Evolutionary conservation across 495 filamentous ascomycete species (phyloP).

Genomic region (Talaromyces adpressus): DNA sequence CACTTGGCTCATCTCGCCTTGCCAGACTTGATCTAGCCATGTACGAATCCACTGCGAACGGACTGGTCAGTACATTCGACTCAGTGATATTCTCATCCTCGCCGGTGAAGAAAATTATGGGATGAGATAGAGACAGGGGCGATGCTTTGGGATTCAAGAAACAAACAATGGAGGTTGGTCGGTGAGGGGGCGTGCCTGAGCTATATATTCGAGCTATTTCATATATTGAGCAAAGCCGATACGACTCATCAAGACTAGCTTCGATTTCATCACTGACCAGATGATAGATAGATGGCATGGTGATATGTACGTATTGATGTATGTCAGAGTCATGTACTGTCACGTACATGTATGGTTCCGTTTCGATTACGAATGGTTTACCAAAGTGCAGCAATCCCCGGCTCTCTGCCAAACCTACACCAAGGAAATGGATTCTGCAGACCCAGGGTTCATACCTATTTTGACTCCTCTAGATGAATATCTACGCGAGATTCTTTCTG

Average conservation of each 20-base stretch:
- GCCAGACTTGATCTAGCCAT: neutral
- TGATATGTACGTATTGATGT: neutral
- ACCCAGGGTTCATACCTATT: neutral
- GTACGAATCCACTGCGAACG: neutral
- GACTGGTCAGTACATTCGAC: neutral
- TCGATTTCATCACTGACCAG: neutral
- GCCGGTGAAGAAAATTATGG: neutral
- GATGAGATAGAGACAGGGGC: neutral
- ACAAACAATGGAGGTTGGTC: neutral
- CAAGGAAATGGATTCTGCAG: neutral
- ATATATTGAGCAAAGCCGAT: neutral
- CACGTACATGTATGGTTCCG: neutral
- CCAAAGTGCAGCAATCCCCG: neutral
- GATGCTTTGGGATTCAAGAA: neutral
- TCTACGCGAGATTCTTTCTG: neutral
- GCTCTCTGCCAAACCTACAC: neutral
- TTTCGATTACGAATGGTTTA: neutral
- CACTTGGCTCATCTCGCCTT: neutral
- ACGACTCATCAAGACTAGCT: neutral
- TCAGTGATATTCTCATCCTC: neutral
- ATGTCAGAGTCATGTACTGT: neutral
- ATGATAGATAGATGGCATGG: neutral
- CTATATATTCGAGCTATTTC: neutral
- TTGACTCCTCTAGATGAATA: neutral
- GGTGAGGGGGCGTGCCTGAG: conserved; percentile 4